phyloP scores from a whole-genome alignment of 108 stramenopile genomes.

The Skeletonema potamos region DNA sequence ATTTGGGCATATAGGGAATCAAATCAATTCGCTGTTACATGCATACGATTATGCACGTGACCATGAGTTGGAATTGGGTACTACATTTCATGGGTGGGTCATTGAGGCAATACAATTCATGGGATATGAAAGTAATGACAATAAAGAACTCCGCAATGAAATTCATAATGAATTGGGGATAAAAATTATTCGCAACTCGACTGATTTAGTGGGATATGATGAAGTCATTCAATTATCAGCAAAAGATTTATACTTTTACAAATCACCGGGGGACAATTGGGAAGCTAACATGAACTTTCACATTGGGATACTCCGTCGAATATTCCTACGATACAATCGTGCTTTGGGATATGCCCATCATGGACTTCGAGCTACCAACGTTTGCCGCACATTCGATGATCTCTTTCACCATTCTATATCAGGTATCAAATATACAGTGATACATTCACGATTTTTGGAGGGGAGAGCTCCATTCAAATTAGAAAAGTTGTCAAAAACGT shows the following conservation, averaged over 20 bases:
- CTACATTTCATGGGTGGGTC: conserved; percentile 27
- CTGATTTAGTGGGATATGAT: background rate
- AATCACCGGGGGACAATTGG: conserved; percentile 1
- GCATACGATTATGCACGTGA: conserved; percentile 36
- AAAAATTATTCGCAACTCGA: conserved; percentile 9
- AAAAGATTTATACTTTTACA: conserved; percentile 21
- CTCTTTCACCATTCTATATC: conserved; percentile 1
- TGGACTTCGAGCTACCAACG: background rate
- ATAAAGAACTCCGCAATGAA: conserved; percentile 11
- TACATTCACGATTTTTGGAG: conserved; percentile 3
- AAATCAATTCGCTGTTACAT: conserved; percentile 21
- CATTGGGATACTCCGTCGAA: conserved; percentile 16
- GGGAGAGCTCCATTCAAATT: background rate
- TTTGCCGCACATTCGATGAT: conserved; percentile 5
- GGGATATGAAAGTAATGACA: background rate
- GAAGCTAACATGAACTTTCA: conserved; percentile 7
- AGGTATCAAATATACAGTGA: background rate
- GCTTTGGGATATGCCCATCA: conserved; percentile 16
- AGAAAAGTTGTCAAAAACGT: background rate
- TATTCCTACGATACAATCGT: conserved; percentile 20
- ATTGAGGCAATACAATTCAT: conserved; percentile 17
- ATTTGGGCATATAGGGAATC: conserved; percentile 20
- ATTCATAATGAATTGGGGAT: conserved; percentile 20
- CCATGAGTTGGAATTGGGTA: conserved; percentile 21
- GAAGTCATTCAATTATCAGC: conserved; percentile 8